Evolutionary conservation across 164 flowering plant genomes (phyloP).

Genomic region (Annona cherimola): DNA sequence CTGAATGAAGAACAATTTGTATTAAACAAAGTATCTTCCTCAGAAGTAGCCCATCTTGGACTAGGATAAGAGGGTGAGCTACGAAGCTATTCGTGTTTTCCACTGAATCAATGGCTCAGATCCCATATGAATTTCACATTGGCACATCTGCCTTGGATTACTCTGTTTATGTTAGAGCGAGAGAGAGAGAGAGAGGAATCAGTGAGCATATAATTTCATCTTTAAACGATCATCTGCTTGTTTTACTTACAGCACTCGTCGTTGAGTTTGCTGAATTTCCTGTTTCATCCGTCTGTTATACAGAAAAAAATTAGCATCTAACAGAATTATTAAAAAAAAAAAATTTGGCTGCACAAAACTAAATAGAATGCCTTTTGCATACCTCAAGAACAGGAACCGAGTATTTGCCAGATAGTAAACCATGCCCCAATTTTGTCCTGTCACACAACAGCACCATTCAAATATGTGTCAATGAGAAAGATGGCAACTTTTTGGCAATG

Average conservation of each 20-base stretch:
- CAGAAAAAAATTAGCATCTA: conserved; percentile 10
- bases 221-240: not conserved
- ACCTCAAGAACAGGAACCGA: conserved; percentile 71
- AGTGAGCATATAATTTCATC: not conserved
- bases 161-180: not conserved
- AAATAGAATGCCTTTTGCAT: conserved; percentile 8
- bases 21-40: too few relatives aligned
- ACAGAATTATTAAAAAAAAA: not conserved
- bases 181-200: too few relatives aligned
- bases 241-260: conserved; percentile 42
- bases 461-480: not conserved
- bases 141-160: not conserved
- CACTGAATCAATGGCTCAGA: not conserved
- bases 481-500: not conserved
- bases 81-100: too few relatives aligned
- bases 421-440: conserved; percentile 95
- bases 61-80: too few relatives aligned
- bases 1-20: too few relatives aligned
- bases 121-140: not conserved
- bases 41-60: too few relatives aligned
- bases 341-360: not conserved
- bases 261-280: conserved; percentile 32
- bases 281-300: conserved; percentile 41
- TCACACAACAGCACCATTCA: conserved; percentile 17
- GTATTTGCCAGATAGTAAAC: conserved; percentile 91